phyloP scores from a whole-genome alignment of 106 monocot species.

The Allium sativum region DNA sequence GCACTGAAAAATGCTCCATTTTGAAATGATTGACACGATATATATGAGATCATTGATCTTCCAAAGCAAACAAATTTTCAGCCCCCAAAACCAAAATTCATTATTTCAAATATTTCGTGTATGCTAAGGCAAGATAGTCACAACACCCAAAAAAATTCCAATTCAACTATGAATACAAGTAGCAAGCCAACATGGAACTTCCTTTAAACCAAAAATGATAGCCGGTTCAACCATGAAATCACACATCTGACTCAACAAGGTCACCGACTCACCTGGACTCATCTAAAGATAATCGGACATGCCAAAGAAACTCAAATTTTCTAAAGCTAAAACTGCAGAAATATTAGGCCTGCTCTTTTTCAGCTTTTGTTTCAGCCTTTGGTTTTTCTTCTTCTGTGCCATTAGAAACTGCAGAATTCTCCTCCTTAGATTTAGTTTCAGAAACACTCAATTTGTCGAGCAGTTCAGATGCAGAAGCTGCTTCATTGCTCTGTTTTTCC shows the following conservation, averaged over 20 bases:
- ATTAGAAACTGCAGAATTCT: background rate
- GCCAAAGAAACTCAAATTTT: background rate
- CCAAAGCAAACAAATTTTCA: background rate
- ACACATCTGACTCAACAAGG: background rate
- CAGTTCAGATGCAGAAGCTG: constrained; percentile 31
- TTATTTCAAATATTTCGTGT: background rate
- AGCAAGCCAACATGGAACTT: no score
- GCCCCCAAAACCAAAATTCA: background rate
- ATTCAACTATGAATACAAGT: no score
- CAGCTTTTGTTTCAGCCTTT: background rate
- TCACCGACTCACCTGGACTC: background rate
- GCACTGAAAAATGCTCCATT: no score
- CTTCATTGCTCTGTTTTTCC: constrained; percentile 42
- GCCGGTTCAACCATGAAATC: no score
- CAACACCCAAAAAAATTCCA: no score
- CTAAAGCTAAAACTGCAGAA: background rate
- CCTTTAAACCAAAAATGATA: no score
- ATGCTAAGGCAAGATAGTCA: no score
- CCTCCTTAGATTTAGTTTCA: constrained; percentile 9
- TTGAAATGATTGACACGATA: no score
- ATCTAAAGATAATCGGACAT: background rate
- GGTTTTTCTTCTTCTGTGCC: background rate
- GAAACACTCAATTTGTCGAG: constrained; percentile 55
- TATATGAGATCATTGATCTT: no score
- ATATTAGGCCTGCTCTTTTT: background rate